Evolutionary conservation across 1,284 basidiomycete genomes (phyloP), one percentile per base, ranked within the genome.

Genomic region (Somion occarium): DNA sequence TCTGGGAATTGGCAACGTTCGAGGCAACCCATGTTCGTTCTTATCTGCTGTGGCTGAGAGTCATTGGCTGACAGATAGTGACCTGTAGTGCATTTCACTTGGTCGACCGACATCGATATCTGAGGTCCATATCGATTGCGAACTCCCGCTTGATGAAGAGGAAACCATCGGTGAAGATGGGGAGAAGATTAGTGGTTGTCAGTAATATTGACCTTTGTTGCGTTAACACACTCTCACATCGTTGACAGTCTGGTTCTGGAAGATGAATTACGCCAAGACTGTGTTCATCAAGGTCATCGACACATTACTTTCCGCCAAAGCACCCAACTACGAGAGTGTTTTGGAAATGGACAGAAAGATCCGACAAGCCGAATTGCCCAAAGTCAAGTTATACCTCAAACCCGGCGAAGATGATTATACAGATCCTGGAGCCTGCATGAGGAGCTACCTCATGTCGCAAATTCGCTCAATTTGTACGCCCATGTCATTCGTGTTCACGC

Each of bases 1-100:
- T 74, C 55, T 76, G 74, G 74, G 73, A 76, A 55, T 55, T 74
- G 12, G 69, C 67, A 52, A 57, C 65, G 15, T 61, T 66, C 7
- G 72, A 73, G 46, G 59, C 63, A 26, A 66, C 67, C 53, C 69
- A 71, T 53, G 71, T 72, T 52, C 50, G 67, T 58, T 37, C 13
- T 48, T 38, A 18, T 26, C 7, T 23, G 20, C 1, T 39, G 7
- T 11, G 44, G 5, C 11, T 23, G 18, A 18, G 20, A 37, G 5
- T 37, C 37, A 23, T 20, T 15, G 12, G 45, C 23, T 23, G 15
- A n/a, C 27, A 49, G 22, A n/a, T 38, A 30, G 34, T 41, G 9
- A 19, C 20, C 13, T 7, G 37, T 34, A 68, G 66, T 66, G 63
- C 42, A 58, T 66, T 39, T 56, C 63, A 2, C 54, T 68, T 24